Evolutionary conservation across 2,329 filamentous ascomycete genomes (phyloP), one percentile per base, ranked within the genome.

Genomic region (Cladobotryum protrusum): DNA sequence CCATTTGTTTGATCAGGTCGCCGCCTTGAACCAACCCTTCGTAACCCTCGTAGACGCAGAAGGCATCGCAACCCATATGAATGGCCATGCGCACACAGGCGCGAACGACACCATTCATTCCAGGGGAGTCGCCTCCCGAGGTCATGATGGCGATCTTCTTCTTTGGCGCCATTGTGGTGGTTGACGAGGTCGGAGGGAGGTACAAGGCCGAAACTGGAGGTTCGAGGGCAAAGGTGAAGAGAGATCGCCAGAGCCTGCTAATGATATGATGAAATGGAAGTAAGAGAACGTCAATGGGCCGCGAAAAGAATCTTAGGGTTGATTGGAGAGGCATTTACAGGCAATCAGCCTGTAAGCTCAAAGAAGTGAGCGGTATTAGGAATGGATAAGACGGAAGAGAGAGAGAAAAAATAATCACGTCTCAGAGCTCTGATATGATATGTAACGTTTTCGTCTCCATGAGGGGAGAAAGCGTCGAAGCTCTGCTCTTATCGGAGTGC

Each of bases 11-110:
- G 72, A 99, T 97, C 72, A 92, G 82, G 65, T 90, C 79, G 43
- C 89, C 90, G 59, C 92, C 93, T 58, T 87, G 82, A 24, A 99
- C 92, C 48, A 99, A 78, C 39, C 93, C 93, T 64, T 97, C 90
- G 72, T 99, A 99, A 54, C 93, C 93, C 69, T 97, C 93, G 69
- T 92, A 93, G 65, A 93, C 75, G 60, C 85, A 88, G 62, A 81
- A 93, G 54, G 86, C 79, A 60, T 91, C 87, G 64, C 87, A 92
- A 54, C 81, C 85, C 69, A 87, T 81, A 68, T 93, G 83, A 59
- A 97, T 89, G 45, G 90, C 82, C 80, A 90, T 96, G 59, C 93
- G 87, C 52, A 99, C 88, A 24, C 96, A 87, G 45, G 91, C 89
- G 54, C 91, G 82, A 35, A 96, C 89, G 34, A 88, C 88, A 54